Base-by-base conservation (phyloP, 495 filamentous ascomycete species). In the Aspergillus cavernicola region DNA sequence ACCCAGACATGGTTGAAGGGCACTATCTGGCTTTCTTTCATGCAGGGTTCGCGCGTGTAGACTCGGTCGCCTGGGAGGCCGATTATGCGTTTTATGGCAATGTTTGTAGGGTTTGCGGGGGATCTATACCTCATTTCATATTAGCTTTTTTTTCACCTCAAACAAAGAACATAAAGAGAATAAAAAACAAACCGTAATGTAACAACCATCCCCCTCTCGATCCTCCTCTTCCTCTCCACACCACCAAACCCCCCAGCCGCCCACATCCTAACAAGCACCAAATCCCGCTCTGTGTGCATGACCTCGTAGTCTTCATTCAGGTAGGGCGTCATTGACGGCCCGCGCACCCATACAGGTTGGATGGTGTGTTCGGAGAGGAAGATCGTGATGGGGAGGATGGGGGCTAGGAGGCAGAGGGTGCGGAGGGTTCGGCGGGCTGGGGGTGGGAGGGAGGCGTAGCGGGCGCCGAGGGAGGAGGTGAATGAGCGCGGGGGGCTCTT, bases 1-100 rank as follows among this genome's bases (percentile, higher is more conserved):
- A 92, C 73, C 88, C 88, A 92, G 31, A 91, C 73, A 72, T 91
- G 86, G 5, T 86, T 86, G 33, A 72, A 72, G 0, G 87, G 87
- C 12, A 92, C 77, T 26, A 76, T 72, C 54, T 82, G 80, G 7
- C 68, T 73, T 2, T 66, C 51, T 23, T 79, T 70, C 24, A 83
- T 75, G 62, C 82, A 88, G 13, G 85, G 85, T 33, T 75, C 71
- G 47, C 79, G 73, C 3, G 85, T 86, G 10, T 63, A 70, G 16
- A 92, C 76, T 3, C 77, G 68, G 57, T 92, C 88, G 15, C 87
- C 87, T 20, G 83, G 82, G 10, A 92, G 62, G 0, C 77, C 88
- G 13, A 90, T 68, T 7, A 92, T 71, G 29, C 88, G 76, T 67
- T 92, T 92, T 9, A 90, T 76, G 9, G 76, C 76, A 33, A 80